Evolutionary conservation across 2,329 filamentous ascomycete species (phyloP).

Genomic region (Claviceps pusilla): DNA sequence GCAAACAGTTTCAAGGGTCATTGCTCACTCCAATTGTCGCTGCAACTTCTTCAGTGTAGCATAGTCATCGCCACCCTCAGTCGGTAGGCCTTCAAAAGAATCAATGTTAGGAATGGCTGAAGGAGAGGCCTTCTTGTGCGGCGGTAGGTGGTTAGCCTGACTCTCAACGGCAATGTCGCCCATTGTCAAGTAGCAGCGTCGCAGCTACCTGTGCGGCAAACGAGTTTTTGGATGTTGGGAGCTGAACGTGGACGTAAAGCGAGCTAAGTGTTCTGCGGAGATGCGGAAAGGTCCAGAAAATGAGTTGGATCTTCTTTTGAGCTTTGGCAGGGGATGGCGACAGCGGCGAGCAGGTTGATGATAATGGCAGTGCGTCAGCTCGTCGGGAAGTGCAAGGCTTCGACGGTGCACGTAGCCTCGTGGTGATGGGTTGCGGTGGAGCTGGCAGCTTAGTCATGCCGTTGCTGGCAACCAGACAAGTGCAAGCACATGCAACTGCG

Average conservation of each 20-base stretch:
- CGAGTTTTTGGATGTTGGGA: not conserved
- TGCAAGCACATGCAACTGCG: not conserved
- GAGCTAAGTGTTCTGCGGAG: not conserved
- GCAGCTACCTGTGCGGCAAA: not conserved
- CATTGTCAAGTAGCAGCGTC: slow-evolving; percentile 39
- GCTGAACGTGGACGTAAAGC: not conserved
- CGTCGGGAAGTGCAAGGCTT: not conserved
- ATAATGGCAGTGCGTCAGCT: not conserved
- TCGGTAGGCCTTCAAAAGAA: slow-evolving; percentile 67
- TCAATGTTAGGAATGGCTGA: slow-evolving; percentile 82
- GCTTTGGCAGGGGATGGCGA: not conserved
- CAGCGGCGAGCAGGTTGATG: not conserved
- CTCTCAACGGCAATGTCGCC: slow-evolving; percentile 77
- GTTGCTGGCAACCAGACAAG: not conserved
- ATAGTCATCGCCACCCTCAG: slow-evolving; percentile 82
- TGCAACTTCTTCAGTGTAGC: slow-evolving; percentile 92
- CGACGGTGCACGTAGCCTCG: slow-evolving; percentile 3
- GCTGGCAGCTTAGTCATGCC: slow-evolving; percentile 3
- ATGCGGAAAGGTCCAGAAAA: not conserved
- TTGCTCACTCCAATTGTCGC: slow-evolving; percentile 72
- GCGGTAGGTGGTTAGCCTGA: slow-evolving; percentile 55
- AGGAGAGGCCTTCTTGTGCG: slow-evolving; percentile 66
- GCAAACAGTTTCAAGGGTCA: not conserved
- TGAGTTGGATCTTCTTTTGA: not conserved
- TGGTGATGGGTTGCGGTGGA: not conserved